Percentiles rank a stretch among this genome's conserved stretches.
Evolutionary conservation across 768 basidiomycete genomes (phyloP).

Genomic region (Termitomyces sp.): DNA sequence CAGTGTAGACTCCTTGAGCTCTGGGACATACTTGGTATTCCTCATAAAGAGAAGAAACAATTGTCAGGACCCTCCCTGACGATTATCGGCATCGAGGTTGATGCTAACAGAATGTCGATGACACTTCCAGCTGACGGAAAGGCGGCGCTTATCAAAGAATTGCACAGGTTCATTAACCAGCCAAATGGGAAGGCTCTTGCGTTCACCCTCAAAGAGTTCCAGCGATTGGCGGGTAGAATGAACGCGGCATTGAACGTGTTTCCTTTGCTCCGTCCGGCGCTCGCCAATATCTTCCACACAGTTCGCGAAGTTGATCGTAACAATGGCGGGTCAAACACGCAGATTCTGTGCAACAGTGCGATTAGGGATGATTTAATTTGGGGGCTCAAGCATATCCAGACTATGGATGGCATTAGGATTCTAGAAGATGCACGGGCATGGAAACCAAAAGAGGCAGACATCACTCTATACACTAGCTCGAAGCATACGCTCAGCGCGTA

Average conservation of each 20-base stretch:
- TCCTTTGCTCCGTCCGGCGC: neutral
- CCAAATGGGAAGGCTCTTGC: neutral
- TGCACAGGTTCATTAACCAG: neutral
- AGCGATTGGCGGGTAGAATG: neutral
- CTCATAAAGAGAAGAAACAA: neutral
- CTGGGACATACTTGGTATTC: neutral
- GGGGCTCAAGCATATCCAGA: neutral
- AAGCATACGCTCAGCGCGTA: neutral
- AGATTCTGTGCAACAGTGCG: neutral
- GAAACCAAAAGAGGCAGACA: neutral
- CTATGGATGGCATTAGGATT: neutral
- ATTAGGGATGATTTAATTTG: neutral
- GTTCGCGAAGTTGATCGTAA: neutral
- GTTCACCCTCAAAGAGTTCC: neutral
- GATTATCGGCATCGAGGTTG: neutral
- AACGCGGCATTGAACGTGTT: slow-evolving; percentile 2
- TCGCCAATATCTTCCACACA: neutral
- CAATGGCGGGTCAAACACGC: neutral
- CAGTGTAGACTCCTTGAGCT: neutral
- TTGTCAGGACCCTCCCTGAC: neutral
- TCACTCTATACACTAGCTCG: neutral
- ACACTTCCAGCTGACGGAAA: neutral
- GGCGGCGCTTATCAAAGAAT: neutral
- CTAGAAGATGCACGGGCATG: neutral
- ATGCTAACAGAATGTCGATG: neutral